Evolutionary conservation across 2,329 filamentous ascomycete genomes (phyloP).

Genomic region (Aspergillus clavatus): DNA sequence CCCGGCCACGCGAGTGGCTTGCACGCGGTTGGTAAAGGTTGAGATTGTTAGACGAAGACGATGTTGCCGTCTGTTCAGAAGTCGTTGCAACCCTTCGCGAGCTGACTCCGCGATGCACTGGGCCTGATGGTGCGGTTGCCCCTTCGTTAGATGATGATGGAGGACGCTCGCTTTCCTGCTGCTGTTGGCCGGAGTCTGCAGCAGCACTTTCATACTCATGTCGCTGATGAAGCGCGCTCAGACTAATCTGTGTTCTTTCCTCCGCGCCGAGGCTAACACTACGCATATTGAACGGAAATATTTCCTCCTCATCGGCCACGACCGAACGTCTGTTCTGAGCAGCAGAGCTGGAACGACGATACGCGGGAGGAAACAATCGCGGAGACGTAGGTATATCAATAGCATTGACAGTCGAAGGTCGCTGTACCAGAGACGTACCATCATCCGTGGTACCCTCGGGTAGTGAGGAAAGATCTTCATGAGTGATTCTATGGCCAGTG

Average conservation of each 20-base stretch:
- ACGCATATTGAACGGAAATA: slow-evolving; percentile 43
- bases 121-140: slow-evolving; percentile 12
- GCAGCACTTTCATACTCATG: slow-evolving; percentile 27
- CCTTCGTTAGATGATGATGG: slow-evolving; percentile 19
- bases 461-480: slow-evolving; percentile 28
- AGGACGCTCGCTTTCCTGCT: slow-evolving; percentile 10
- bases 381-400: slow-evolving; percentile 49
- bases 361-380: slow-evolving; percentile 36
- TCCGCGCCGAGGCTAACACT: slow-evolving; percentile 45
- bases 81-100: slow-evolving; percentile 17
- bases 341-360: slow-evolving; percentile 43
- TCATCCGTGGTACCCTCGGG: slow-evolving; percentile 36
- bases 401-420: slow-evolving; percentile 37
- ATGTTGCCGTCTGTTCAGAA: slow-evolving; percentile 24
- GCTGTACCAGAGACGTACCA: slow-evolving; percentile 29
- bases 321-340: slow-evolving; percentile 35
- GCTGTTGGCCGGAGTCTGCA: slow-evolving; percentile 18
- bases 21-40: slow-evolving; percentile 37
- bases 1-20: slow-evolving; percentile 34
- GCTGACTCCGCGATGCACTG: slow-evolving; percentile 17
- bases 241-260: slow-evolving; percentile 30
- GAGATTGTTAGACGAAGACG: slow-evolving; percentile 29
- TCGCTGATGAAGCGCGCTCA: slow-evolving; percentile 31
- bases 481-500: slow-evolving; percentile 26
- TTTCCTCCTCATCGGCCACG: slow-evolving; percentile 41